Evolutionary conservation across 768 basidiomycete species (phyloP).

Genomic region (Trametes cubensis): DNA sequence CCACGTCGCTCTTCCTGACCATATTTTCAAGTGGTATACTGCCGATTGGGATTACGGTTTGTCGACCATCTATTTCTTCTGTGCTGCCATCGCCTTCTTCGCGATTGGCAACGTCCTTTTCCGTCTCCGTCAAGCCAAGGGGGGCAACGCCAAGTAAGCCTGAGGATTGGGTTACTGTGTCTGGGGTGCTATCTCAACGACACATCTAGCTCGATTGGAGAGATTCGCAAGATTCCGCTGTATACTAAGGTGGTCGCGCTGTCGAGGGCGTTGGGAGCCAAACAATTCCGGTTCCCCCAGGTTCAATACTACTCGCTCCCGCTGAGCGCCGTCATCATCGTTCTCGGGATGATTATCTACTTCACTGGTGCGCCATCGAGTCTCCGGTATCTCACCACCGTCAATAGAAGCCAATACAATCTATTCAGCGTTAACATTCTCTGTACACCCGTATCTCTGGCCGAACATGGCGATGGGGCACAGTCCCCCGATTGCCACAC

Average conservation of each 20-base stretch:
- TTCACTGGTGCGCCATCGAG: constrained; percentile 22
- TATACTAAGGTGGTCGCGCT: constrained; percentile 28
- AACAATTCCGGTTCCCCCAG: constrained; percentile 29
- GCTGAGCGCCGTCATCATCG: constrained; percentile 31
- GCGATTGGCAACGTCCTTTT: not conserved
- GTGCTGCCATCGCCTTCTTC: constrained; percentile 28
- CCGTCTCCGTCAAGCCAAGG: not conserved
- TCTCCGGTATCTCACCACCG: too few species aligned
- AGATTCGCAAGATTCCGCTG: not conserved
- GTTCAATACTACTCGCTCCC: constrained; percentile 37
- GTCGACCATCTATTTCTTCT: constrained; percentile 37
- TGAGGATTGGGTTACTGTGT: too few species aligned
- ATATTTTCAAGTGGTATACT: constrained; percentile 31
- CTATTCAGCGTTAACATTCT: constrained; percentile 30
- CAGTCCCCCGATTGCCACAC: constrained; percentile 35
- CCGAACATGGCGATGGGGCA: constrained; percentile 36
- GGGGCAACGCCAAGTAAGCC: not conserved
- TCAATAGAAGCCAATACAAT: not conserved
- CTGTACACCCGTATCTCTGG: constrained; percentile 36
- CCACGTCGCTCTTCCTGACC: too few species aligned
- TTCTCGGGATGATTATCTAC: constrained; percentile 32
- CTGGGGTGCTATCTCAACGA: not conserved
- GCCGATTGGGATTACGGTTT: constrained; percentile 39
- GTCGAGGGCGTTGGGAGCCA: constrained; percentile 27
- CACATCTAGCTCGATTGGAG: not conserved